phyloP scores from a whole-genome alignment of 495 filamentous ascomycete genomes.

The Podospora fimiseda region DNA sequence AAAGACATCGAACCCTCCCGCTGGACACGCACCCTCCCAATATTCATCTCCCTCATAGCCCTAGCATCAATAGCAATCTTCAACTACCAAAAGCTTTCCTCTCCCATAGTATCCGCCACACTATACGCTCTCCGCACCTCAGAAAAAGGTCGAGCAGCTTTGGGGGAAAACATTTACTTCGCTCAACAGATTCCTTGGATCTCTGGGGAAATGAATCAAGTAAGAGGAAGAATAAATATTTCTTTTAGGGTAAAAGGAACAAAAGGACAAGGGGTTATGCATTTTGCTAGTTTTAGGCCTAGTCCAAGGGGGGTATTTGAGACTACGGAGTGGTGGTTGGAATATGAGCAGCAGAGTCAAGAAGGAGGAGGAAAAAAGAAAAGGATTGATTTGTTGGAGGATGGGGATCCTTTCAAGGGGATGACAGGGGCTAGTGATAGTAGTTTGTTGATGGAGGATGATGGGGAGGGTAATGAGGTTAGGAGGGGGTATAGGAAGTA shows the following conservation, averaged over 20 bases:
- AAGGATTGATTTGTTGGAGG: slow-evolving; percentile 63
- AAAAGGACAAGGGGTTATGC: slow-evolving; percentile 62
- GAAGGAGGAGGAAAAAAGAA: slow-evolving; percentile 51
- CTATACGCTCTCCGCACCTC: slow-evolving; percentile 87
- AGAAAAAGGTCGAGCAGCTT: slow-evolving; percentile 58
- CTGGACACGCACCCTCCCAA: slow-evolving; percentile 46
- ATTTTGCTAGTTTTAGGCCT: slow-evolving; percentile 69
- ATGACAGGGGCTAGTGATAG: slow-evolving; percentile 20
- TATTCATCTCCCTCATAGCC: slow-evolving; percentile 53
- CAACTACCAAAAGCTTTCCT: slow-evolving; percentile 94
- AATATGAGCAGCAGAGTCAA: too few species aligned
- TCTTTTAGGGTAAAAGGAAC: slow-evolving; percentile 82
- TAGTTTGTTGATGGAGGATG: slow-evolving; percentile 17
- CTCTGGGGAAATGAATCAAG: slow-evolving; percentile 83
- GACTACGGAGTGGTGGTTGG: slow-evolving; percentile 71
- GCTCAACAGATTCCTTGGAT: slow-evolving; percentile 86
- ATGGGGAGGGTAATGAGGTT: slow-evolving; percentile 26
- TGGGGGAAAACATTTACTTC: slow-evolving; percentile 95
- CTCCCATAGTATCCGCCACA: slow-evolving; percentile 72
- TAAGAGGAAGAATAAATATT: slow-evolving; percentile 88
- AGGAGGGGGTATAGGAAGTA: slow-evolving; percentile 39
- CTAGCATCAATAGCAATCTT: slow-evolving; percentile 75
- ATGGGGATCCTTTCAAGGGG: slow-evolving; percentile 54
- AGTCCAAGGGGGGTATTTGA: slow-evolving; percentile 67
- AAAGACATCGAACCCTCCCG: slow-evolving; percentile 31